Conservation (phyloP, 2,329 filamentous ascomycete genomes). For the Neocatenulostroma microsporum region DNA sequence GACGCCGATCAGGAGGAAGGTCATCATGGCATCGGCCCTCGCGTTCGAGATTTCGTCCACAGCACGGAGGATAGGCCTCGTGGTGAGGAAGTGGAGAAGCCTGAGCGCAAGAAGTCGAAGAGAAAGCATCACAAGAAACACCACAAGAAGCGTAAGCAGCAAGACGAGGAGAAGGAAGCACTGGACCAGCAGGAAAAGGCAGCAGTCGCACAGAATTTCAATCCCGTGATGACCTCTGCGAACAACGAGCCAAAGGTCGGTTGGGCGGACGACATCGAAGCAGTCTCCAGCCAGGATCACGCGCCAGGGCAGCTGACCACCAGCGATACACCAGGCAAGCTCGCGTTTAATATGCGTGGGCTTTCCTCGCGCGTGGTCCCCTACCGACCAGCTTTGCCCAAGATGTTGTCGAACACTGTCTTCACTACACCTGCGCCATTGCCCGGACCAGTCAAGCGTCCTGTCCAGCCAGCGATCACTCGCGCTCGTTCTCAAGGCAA, state of each 20-base stretch:
- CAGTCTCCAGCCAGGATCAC: conserved; percentile 14
- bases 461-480: neutral
- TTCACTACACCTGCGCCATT: conserved; percentile 44
- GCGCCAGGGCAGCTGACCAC: conserved; percentile 1
- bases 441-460: conserved; percentile 10
- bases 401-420: conserved; percentile 62
- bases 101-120: conserved; percentile 26
- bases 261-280: conserved; percentile 32
- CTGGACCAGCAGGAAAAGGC: conserved; percentile 29
- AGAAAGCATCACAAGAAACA: conserved; percentile 32
- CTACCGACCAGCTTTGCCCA: conserved; percentile 50
- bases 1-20: conserved; percentile 44
- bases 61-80: conserved; percentile 16
- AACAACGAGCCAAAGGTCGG: conserved; percentile 27
- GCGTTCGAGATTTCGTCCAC: conserved; percentile 42
- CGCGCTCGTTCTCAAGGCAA: conserved; percentile 14
- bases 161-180: conserved; percentile 34
- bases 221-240: conserved; percentile 7
- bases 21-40: conserved; percentile 26
- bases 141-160: conserved; percentile 35
- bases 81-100: conserved; percentile 24
- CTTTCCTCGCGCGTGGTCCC: conserved; percentile 43
- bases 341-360: conserved; percentile 28
- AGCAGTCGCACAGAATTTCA: conserved; percentile 15
- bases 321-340: conserved; percentile 12